These are phyloP conservation scores for Corymbia citriodora DNA, from an alignment of 441 rosid genomes.

Conservation along the genomic window DNA sequence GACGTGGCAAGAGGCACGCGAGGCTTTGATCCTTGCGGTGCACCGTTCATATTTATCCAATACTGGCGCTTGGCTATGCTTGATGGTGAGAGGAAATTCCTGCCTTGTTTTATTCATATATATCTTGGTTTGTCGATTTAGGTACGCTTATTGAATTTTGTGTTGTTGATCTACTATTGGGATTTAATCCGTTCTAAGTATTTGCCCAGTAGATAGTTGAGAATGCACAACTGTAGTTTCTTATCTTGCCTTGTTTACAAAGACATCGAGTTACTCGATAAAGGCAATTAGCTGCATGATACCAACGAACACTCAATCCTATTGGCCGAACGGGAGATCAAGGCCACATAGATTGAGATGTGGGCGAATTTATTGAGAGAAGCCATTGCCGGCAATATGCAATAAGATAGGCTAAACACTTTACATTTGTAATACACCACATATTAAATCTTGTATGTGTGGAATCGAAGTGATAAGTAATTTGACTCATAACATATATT, in stretches of 20 bases:
- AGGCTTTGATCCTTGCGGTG: not conserved
- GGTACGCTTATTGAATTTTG: not conserved
- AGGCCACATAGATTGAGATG: not conserved
- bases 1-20: not conserved
- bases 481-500: not conserved
- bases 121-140: not conserved
- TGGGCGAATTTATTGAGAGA: not conserved
- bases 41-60: not conserved
- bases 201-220: not conserved
- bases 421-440: not conserved
- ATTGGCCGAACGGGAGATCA: not conserved
- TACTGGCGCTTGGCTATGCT: not conserved
- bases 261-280: fast-evolving
- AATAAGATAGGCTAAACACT: not conserved
- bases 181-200: not conserved
- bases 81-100: not conserved
- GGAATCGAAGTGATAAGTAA: not conserved
- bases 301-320: fast-evolving
- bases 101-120: not conserved
- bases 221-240: not conserved
- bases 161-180: not conserved
- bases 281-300: not conserved
- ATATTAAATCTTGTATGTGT: not conserved
- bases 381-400: too few species aligned
- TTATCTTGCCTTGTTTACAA: not conserved